A percentile compares a stretch with the other conserved stretches of the same genome.
phyloP scores from a whole-genome alignment of 139 green algal species.

The Ettlia oleoabundans region DNA sequence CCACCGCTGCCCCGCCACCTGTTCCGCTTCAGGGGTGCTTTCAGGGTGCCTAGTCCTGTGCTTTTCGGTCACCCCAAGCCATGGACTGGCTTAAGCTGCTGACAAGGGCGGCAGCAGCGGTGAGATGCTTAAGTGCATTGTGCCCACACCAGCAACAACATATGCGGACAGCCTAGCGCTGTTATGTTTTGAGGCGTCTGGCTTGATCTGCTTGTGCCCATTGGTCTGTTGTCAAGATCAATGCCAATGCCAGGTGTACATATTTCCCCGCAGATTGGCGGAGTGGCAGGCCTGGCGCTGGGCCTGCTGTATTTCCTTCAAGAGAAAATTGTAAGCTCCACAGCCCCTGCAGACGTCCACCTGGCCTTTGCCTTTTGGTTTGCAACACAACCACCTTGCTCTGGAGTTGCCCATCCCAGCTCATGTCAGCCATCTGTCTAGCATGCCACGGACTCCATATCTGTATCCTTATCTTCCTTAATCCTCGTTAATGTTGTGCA shows the following conservation, averaged over 20 bases:
- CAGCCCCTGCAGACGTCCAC: no score
- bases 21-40: background rate
- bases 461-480: background rate
- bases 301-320: slow-evolving; percentile 78
- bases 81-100: background rate
- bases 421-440: no score
- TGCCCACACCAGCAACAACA: no score
- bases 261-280: slow-evolving; percentile 61
- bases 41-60: background rate
- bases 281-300: slow-evolving; percentile 59
- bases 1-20: background rate
- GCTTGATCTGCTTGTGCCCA: no score
- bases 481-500: slow-evolving; percentile 24
- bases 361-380: no score
- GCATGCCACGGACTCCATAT: no score
- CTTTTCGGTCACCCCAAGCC: background rate
- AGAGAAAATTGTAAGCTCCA: slow-evolving; percentile 82
- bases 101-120: background rate
- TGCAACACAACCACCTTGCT: no score
- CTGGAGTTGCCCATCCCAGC: no score
- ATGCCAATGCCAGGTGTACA: background rate
- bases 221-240: background rate
- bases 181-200: no score
- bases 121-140: no score
- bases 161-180: no score